Base-by-base conservation (phyloP, 495 filamentous ascomycete genomes). In the Penicillium daleae region DNA sequence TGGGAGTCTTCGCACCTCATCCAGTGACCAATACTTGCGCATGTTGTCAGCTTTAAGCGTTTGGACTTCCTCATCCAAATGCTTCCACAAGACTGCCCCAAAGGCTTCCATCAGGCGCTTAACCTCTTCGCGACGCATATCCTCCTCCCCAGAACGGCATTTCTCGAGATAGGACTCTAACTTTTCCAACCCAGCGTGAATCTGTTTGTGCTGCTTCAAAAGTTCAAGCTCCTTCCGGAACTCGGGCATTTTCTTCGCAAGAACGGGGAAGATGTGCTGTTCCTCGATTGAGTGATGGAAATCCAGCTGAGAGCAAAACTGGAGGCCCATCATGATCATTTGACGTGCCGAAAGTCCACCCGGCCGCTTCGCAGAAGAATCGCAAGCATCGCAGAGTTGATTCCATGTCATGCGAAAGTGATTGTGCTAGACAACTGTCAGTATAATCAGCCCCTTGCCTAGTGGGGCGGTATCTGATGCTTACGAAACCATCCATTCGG, bases 241-340 rank as follows among this genome's bases (percentile, higher is more conserved):
- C 54, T 88, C 87, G 8, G 93, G 90, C 93, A 97, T 97, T 64
- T 85, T 87, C 50, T 74, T 76, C 24, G 89, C 92, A 12, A 97
- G 82, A 4, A 89, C 61, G 17, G 93, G 93, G 73, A 95, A 95
- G 40, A 97, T 80, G 67, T 93, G 86, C 24, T 80, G 79, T 72
- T 97, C 93, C 74, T 97, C 93, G 65, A 97, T 93, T 37, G 71
- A 76, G 76, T 97, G 93, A 80, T 97, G 93, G 57, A 87, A 76
- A 33, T 86, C 81, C 3, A 97, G 84, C 57, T 90, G 85, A 6
- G 80, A 78, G 56, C 83, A 81, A 74, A 97, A 93, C 7, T 85
- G 72, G 6, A 90, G 73, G 2, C 87, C 90, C 24, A 80, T 80
- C 69, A 76, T 71, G 64, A 93, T 74, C 71, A 94, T 89, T 54